Base-by-base conservation (phyloP, 768 basidiomycete genomes). In the Boletus sensibilis region DNA sequence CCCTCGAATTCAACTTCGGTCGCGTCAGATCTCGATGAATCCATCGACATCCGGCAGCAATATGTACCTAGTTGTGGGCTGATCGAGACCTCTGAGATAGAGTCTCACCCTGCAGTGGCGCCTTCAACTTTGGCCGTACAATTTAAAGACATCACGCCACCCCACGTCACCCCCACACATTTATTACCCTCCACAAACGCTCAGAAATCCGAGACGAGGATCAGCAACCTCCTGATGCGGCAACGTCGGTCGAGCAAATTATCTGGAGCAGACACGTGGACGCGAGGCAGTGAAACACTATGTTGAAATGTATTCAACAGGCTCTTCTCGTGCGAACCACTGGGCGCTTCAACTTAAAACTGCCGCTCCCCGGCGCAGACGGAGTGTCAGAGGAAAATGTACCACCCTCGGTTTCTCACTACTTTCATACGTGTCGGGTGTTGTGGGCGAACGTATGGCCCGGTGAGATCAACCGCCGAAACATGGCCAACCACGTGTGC, bases 81-180 rank as follows among this genome's bases (percentile, higher is more conserved):
- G 47, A 43, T 57, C 55, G 48, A 40, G n/a, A 18, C 47, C 55
- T 44, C 49, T 41, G 60, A 58, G 61, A 20, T 13, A 21, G 25
- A 21, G 39, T 46, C 54, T 48, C 54, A 56, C 47, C 31, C 21
- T 21, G 20, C 18, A 23, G 16, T 43, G 47, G 20, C 20, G 21
- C 38, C 27, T 40, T 38, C n/a, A n/a, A 8, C 25, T 5, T 5
- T 29, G 27, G 21, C 38, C 35, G 8, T n/a, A 38, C 42, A 25
- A 3, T 5, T 25, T 25, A 40, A 38, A 23, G 37, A 37, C 20
- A n/a, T 49, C 14, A 18, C 9, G 29, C 21, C 43, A 29, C 21
- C 20, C 27, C 18, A 35, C 46, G 12, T 29, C 34, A 20, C 40
- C 27, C 34, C 34, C 34, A 27, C 49, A n/a, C 35, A 31, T 18